Conservation (phyloP, 1,139 yeast species). For the Hyphopichia wangnamkhiaoensis region DNA sequence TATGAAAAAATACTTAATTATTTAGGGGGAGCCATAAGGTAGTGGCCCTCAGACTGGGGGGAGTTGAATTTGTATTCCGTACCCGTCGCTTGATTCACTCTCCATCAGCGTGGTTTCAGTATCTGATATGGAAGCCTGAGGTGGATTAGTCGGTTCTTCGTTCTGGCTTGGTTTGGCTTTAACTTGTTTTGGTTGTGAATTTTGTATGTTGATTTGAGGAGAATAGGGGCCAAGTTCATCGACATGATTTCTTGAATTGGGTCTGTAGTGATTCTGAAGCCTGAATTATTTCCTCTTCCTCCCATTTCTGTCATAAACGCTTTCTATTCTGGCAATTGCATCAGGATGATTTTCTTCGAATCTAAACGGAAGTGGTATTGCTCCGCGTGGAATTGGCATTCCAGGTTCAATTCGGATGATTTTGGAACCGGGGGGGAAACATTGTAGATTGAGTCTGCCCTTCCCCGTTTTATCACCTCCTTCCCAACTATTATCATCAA, state of each 20-base stretch:
- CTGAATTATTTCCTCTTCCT: not conserved
- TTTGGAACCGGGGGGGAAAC: conserved; percentile 17
- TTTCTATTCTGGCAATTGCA: not conserved
- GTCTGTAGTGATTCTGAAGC: not conserved
- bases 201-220: too few species aligned
- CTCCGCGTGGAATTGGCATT: conserved; percentile 26
- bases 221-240: not conserved
- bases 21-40: not conserved
- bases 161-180: too few species aligned
- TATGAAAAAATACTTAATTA: conserved; percentile 1
- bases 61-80: conserved; percentile 21
- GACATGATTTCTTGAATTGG: not conserved
- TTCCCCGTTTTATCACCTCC: too few species aligned
- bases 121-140: conserved; percentile 6
- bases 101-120: conserved; percentile 9
- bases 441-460: not conserved
- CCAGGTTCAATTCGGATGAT: conserved; percentile 26
- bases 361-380: conserved; percentile 15
- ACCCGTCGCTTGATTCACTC: conserved; percentile 19
- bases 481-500: too few species aligned
- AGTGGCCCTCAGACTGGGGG: conserved; percentile 10
- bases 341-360: conserved; percentile 6
- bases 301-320: conserved; percentile 1
- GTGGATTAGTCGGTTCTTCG: conserved; percentile 1
- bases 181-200: too few species aligned